Evolutionary conservation across 2,329 filamentous ascomycete species (phyloP).

Genomic region (Nothophoma quercina): DNA sequence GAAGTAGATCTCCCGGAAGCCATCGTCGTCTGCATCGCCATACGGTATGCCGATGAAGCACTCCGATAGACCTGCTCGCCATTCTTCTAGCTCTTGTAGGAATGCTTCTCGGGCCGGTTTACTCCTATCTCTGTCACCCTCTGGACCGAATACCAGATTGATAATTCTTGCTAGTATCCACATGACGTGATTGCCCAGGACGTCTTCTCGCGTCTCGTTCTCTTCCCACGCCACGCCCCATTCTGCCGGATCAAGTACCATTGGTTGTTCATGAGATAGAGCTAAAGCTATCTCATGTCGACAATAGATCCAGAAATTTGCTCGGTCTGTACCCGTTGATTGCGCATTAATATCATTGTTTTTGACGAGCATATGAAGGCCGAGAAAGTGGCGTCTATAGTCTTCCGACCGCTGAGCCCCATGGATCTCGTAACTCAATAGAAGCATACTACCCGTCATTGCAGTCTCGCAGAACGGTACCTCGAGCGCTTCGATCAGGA

Average conservation of each 20-base stretch:
- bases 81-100: conserved; percentile 38
- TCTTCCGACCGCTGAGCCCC: conserved; percentile 37
- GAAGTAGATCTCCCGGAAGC: conserved; percentile 43
- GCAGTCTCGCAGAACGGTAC: conserved; percentile 37
- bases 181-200: conserved; percentile 41
- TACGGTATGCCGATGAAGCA: conserved; percentile 44
- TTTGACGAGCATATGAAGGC: conserved; percentile 42
- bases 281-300: conserved; percentile 45
- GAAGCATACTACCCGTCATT: conserved; percentile 44
- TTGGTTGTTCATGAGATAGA: conserved; percentile 37
- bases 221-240: conserved; percentile 43
- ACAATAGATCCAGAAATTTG: conserved; percentile 48
- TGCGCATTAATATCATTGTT: conserved; percentile 37
- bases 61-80: conserved; percentile 36
- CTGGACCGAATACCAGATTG: conserved; percentile 36
- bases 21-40: conserved; percentile 40
- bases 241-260: conserved; percentile 39
- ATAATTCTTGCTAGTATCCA: conserved; percentile 45
- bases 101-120: conserved; percentile 31
- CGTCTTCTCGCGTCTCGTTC: conserved; percentile 41
- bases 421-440: conserved; percentile 46
- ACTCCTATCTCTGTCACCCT: conserved; percentile 23
- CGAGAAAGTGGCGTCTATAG: conserved; percentile 41
- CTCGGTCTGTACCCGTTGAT: conserved; percentile 37
- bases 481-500: conserved; percentile 40